A percentile compares a stretch with the other conserved stretches of the same genome.
Conservation (phyloP, 2,329 filamentous ascomycete species). For the Scedosporium apiospermum region DNA sequence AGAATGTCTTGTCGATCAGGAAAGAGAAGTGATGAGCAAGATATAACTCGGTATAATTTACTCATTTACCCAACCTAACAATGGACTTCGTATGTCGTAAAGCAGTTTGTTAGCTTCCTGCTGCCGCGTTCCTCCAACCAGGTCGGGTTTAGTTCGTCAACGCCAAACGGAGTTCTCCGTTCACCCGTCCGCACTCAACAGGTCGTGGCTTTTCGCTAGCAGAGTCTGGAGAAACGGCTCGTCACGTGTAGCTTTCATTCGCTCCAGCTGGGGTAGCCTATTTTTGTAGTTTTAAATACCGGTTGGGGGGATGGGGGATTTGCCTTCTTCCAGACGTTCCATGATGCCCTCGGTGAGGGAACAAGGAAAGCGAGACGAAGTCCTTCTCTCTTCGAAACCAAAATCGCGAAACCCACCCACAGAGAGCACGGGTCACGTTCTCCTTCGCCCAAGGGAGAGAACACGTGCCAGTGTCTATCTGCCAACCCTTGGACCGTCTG, state of each 20-base stretch:
- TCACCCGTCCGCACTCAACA: too few relatives aligned
- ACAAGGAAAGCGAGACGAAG: neutral
- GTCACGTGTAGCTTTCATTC: neutral
- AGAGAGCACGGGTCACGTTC: neutral
- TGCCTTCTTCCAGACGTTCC: neutral
- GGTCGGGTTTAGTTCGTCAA: too few relatives aligned
- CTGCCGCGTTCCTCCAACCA: too few relatives aligned
- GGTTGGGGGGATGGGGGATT: neutral
- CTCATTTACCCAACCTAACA: neutral
- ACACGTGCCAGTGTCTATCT: neutral
- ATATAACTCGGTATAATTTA: neutral
- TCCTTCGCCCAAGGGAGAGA: neutral
- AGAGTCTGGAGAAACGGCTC: neutral
- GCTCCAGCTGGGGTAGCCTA: neutral
- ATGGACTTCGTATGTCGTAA: neutral
- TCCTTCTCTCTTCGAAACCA: neutral
- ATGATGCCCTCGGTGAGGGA: neutral
- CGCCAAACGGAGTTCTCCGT: constrained; percentile 1
- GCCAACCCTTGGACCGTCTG: neutral
- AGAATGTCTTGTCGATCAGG: neutral
- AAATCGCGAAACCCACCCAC: neutral
- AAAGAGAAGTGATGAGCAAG: neutral
- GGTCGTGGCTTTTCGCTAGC: neutral
- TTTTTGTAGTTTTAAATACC: neutral
- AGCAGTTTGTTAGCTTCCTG: neutral